Conservation (phyloP, 805 yeast species). For the Starmerella stigmatis region DNA sequence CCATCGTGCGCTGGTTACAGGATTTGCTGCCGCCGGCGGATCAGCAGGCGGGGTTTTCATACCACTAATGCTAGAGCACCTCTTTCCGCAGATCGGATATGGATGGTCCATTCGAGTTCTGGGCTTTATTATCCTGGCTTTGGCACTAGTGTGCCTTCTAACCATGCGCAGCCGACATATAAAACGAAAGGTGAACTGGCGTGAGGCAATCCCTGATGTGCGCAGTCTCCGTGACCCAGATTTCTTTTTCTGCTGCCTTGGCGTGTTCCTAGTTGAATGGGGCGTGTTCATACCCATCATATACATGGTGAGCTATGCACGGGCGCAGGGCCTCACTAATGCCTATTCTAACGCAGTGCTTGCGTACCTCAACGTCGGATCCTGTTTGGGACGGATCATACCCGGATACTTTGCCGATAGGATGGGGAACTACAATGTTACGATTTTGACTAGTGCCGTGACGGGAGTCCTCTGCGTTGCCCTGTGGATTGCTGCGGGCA, state of each 20-base stretch:
- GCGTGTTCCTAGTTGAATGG: constrained; percentile 39
- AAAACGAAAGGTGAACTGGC: constrained; percentile 16
- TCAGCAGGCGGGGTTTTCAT: constrained; percentile 54
- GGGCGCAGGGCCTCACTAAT: constrained; percentile 36
- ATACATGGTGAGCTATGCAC: constrained; percentile 49
- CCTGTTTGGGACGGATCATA: constrained; percentile 45
- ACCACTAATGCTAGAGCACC: constrained; percentile 43
- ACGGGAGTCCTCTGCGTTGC: constrained; percentile 36
- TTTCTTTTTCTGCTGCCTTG: constrained; percentile 26
- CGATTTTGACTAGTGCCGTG: constrained; percentile 39
- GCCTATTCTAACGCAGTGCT: constrained; percentile 34
- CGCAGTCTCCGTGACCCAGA: constrained; percentile 26
- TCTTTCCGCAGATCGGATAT: constrained; percentile 43
- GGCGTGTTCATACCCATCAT: constrained; percentile 44
- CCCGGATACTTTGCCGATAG: constrained; percentile 50
- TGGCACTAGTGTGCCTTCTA: constrained; percentile 29
- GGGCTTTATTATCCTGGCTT: constrained; percentile 28
- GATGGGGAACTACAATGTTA: constrained; percentile 48
- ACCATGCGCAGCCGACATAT: constrained; percentile 33
- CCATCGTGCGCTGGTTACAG: constrained; percentile 50
- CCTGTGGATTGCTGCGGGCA: constrained; percentile 55
- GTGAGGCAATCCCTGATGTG: constrained; percentile 28
- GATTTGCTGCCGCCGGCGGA: constrained; percentile 55
- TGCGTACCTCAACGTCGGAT: constrained; percentile 41
- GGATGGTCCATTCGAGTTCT: constrained; percentile 51